Percentiles rank a stretch among this genome's conserved stretches.
phyloP scores from a whole-genome alignment of 1,284 basidiomycete species.

The Naganishia sp. region DNA sequence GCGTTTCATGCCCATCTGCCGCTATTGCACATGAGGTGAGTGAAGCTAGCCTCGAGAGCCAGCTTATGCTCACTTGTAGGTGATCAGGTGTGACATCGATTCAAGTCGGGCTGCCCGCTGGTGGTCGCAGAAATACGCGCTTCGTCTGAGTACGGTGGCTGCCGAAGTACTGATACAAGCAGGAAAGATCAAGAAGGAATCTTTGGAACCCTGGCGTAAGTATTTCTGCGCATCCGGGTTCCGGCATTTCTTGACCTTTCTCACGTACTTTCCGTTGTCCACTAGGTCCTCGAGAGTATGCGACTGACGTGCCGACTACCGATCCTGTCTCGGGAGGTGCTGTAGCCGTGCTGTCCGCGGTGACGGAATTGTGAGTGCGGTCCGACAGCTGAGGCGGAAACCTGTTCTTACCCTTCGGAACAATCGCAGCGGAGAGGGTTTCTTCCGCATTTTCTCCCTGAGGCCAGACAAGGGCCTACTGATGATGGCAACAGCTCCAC shows the following conservation, averaged over 20 bases:
- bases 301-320: slow-evolving; percentile 52
- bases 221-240: neutral
- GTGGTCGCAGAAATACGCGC: slow-evolving; percentile 61
- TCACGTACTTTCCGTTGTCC: no score
- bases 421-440: neutral
- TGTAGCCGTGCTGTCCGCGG: slow-evolving; percentile 59
- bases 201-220: slow-evolving; percentile 59
- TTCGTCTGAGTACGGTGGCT: slow-evolving; percentile 61
- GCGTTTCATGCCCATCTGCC: slow-evolving; percentile 65
- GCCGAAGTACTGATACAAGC: slow-evolving; percentile 60
- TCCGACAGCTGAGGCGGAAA: neutral
- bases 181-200: slow-evolving; percentile 55
- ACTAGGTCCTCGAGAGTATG: slow-evolving; percentile 61
- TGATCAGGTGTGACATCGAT: slow-evolving; percentile 60
- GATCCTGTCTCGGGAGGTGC: slow-evolving; percentile 59
- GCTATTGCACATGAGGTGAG: slow-evolving; percentile 62
- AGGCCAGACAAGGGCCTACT: slow-evolving; percentile 9
- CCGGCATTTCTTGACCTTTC: no score
- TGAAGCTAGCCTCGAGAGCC: neutral
- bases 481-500: slow-evolving; percentile 18
- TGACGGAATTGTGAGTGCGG: slow-evolving; percentile 56
- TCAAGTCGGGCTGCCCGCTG: slow-evolving; percentile 60
- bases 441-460: slow-evolving; percentile 1
- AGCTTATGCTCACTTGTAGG: slow-evolving; percentile 1
- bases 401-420: neutral